Conservation (phyloP, 768 basidiomycete genomes). For the Leccinum ochraceum region DNA sequence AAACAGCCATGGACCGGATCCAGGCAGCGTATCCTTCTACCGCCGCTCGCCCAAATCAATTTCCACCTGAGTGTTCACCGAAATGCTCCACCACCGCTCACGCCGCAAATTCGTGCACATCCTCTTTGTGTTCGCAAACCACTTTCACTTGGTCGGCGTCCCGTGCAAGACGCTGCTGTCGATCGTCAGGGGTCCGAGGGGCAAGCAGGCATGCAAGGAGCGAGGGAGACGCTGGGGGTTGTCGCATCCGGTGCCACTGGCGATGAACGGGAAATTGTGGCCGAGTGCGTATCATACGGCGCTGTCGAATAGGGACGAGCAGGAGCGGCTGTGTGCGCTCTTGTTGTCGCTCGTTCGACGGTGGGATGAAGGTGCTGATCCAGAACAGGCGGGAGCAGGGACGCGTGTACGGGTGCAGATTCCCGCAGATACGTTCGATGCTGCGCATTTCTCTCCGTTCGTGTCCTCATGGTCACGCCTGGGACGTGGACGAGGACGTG, state of each 20-base stretch:
- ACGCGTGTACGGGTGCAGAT: constrained; percentile 16
- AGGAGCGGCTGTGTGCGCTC: background rate
- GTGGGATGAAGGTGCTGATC: background rate
- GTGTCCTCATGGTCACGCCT: constrained; percentile 39
- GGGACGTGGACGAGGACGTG: constrained; percentile 3
- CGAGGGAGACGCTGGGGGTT: too few species aligned
- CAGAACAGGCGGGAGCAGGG: background rate
- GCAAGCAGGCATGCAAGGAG: too few species aligned
- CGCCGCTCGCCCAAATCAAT: constrained; percentile 25
- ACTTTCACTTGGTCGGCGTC: constrained; percentile 23
- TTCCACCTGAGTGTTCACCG: background rate
- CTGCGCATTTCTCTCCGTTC: constrained; percentile 55
- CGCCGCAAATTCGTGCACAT: too few species aligned
- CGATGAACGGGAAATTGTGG: too few species aligned
- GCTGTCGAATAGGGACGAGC: background rate
- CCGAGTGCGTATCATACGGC: too few species aligned
- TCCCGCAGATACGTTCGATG: constrained; percentile 33
- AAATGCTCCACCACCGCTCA: too few species aligned
- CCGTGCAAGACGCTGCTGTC: constrained; percentile 28
- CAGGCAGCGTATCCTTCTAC: too few species aligned
- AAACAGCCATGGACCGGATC: background rate
- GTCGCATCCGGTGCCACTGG: too few species aligned
- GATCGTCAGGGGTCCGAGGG: too few species aligned
- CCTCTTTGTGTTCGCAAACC: too few species aligned
- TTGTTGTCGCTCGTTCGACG: background rate